Conservation (phyloP, 768 basidiomycete species). For the Collybia sordida region DNA sequence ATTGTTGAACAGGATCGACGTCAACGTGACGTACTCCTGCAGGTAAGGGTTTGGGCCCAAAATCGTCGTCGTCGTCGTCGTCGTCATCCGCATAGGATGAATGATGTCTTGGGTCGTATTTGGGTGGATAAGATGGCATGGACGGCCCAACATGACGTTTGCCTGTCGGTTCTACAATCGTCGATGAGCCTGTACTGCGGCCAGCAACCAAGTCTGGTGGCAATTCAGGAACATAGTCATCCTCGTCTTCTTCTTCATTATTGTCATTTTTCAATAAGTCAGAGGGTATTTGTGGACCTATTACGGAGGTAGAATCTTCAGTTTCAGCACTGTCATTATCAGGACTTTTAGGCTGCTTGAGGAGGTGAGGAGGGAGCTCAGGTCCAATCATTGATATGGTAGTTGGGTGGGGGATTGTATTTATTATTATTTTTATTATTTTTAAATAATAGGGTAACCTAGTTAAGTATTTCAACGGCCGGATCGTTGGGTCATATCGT, state of each 20-base stretch:
- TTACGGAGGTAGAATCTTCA: constrained; percentile 17
- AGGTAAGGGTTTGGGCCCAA: constrained; percentile 81
- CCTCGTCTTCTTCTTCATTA: constrained; percentile 43
- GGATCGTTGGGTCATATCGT: too few relatives aligned
- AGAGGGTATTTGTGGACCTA: constrained; percentile 26
- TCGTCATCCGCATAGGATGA: constrained; percentile 37
- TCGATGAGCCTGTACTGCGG: constrained; percentile 26
- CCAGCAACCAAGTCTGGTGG: constrained; percentile 67
- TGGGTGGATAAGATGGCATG: constrained; percentile 39
- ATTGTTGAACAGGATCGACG: constrained; percentile 73
- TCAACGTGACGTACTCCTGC: constrained; percentile 39
- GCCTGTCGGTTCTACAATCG: constrained; percentile 18
- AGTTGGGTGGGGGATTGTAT: not conserved
- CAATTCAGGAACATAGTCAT: constrained; percentile 71
- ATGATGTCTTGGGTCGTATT: constrained; percentile 26
- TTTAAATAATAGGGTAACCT: too few relatives aligned
- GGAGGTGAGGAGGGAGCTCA: constrained; percentile 51
- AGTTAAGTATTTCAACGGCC: too few relatives aligned
- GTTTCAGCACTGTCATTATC: constrained; percentile 28
- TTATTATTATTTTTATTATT: not conserved
- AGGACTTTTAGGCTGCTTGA: constrained; percentile 13
- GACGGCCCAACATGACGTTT: constrained; percentile 54
- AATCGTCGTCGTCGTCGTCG: constrained; percentile 72
- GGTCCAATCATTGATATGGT: constrained; percentile 57
- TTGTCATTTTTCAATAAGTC: constrained; percentile 22